Base-by-base conservation (phyloP, 164 flowering plant genomes). In the Cinnamomum micranthum region DNA sequence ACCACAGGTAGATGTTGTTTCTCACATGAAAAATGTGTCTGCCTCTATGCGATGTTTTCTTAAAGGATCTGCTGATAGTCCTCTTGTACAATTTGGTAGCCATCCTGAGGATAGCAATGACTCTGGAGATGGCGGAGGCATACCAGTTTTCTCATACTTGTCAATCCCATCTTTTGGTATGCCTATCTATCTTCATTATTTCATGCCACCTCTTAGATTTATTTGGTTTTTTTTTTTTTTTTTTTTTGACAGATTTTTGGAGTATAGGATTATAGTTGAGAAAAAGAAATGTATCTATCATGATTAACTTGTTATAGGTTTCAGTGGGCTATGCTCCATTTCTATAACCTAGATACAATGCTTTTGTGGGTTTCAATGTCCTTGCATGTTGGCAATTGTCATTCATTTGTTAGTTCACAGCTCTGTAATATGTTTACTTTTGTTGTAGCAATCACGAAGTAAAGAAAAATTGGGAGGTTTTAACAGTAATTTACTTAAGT, bases 51-150 rank as follows among this genome's bases (percentile, higher is more conserved):
- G 91, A 71, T 88, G 89, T 77, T 92, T 81, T 71, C 35, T 73
- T 4, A 87, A 82, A 84, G 87, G 88, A 23, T 55, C 87, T 50
- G 80, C 76, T 69, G 73, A 73, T 74, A 86, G 89, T 80, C 80
- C 92, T 27, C 71, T 90, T 59, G 69, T 86, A 70, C 89, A 88
- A 72, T 94, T 90, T 84, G 85, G 90, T 72, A 72, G 64, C 68
- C 55, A 47, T 70, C 76, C 86, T 12, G 88, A 82, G 65, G 81
- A 85, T 72, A 64, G 58, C 23, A 80, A 79, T 81, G 95, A 92
- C 73, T 14, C 71, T 74, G 97, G 96, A 62, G 98, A 91, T 76
- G 85, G 93, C 76, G 93, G 90, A 47, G 95, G 92, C 6, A 76
- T 86, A 24, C 87, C 94, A 33, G 92, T 88, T 71, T 92, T 83